These are phyloP conservation scores for Cunninghamia lanceolata DNA, from an alignment of 75 land plant species.

Conservation along the genomic window DNA sequence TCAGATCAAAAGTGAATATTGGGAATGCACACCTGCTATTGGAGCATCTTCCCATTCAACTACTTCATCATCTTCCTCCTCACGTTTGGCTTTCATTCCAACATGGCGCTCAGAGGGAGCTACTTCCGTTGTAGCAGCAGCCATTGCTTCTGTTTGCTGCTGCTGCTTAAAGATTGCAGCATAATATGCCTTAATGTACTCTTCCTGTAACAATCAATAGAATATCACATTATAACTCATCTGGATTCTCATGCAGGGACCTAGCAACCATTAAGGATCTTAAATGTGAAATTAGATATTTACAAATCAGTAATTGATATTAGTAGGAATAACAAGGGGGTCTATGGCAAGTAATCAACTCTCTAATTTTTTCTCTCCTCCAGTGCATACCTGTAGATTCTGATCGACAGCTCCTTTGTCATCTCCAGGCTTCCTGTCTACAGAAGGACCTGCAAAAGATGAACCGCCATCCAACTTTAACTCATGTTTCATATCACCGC, in stretches of 20 bases:
- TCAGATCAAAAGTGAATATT: not conserved
- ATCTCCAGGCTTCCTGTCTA: constrained; percentile 56
- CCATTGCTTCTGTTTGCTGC: constrained; percentile 38
- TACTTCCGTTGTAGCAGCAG: constrained; percentile 20
- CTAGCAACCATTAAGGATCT: not conserved
- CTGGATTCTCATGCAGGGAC: not conserved
- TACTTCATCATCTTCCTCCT: constrained; percentile 61
- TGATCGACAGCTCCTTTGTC: constrained; percentile 42
- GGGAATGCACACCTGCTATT: constrained; percentile 32
- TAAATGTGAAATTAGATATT: not conserved
- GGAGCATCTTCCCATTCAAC: constrained; percentile 86
- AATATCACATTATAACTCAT: not conserved
- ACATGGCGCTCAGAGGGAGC: constrained; percentile 43
- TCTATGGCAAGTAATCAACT: not conserved
- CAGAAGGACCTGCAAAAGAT: constrained; percentile 13
- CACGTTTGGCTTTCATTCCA: constrained; percentile 65
- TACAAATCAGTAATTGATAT: not conserved
- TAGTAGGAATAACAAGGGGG: not conserved
- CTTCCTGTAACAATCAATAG: constrained; percentile 46
- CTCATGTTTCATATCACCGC: constrained; percentile 72
- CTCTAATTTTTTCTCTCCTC: not conserved
- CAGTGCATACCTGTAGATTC: constrained; percentile 44
- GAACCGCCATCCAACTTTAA: constrained; percentile 35
- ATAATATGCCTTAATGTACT: constrained; percentile 84
- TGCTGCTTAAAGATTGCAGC: constrained; percentile 61